phyloP scores from a whole-genome alignment of 371 early-diverging fungal species.

The Mortierella sp. region DNA sequence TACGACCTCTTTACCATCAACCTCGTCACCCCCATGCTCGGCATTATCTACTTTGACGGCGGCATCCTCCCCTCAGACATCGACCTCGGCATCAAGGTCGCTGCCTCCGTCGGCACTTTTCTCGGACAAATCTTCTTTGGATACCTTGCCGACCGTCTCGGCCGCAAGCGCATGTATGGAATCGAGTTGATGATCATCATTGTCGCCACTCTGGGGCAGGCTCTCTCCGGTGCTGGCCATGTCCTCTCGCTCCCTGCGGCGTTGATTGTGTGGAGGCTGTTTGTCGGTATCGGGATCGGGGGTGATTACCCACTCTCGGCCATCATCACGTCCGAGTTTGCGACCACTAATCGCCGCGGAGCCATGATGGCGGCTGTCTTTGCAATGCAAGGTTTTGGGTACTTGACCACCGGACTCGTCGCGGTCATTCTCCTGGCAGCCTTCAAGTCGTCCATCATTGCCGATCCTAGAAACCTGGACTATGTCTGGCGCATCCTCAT shows the following conservation, averaged over 20 bases:
- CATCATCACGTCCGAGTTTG: slow-evolving; percentile 90
- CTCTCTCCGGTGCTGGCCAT: slow-evolving; percentile 79
- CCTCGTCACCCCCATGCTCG: slow-evolving; percentile 84
- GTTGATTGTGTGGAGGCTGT: slow-evolving; percentile 85
- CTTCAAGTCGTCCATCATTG: slow-evolving; percentile 73
- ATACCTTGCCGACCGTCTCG: slow-evolving; percentile 85
- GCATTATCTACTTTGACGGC: slow-evolving; percentile 74
- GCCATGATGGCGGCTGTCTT: slow-evolving; percentile 87
- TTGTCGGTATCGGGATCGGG: slow-evolving; percentile 90
- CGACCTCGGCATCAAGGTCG: slow-evolving; percentile 85
- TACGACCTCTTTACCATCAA: slow-evolving; percentile 91
- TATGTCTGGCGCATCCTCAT: slow-evolving; percentile 90
- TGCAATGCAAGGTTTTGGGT: slow-evolving; percentile 94
- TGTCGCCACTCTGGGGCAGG: slow-evolving; percentile 83
- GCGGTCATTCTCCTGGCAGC: slow-evolving; percentile 77
- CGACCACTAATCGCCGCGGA: slow-evolving; percentile 76
- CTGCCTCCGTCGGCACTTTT: slow-evolving; percentile 86
- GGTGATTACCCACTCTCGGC: slow-evolving; percentile 92
- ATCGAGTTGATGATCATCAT: slow-evolving; percentile 88
- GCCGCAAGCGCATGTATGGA: slow-evolving; percentile 88
- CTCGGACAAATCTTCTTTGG: slow-evolving; percentile 92
- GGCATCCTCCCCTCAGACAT: slow-evolving; percentile 66
- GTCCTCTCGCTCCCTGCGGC: slow-evolving; percentile 74
- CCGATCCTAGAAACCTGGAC: slow-evolving; percentile 69
- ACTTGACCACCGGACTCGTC: slow-evolving; percentile 83